These are phyloP conservation scores for Bocquillonia castaneifolia DNA, from an alignment of 441 rosid species.

Conservation along the genomic window DNA sequence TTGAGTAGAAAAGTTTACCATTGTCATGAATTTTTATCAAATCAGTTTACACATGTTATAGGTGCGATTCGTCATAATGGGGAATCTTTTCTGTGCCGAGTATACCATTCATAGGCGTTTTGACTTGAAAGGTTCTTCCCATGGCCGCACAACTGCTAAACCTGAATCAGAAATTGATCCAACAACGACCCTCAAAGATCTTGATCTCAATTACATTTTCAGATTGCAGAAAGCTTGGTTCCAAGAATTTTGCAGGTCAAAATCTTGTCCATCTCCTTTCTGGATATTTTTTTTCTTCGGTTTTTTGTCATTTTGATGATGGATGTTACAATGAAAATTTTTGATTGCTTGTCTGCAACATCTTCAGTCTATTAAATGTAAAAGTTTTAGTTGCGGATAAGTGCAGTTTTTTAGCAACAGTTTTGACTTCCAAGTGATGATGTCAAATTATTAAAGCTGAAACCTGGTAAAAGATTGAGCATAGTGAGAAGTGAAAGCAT, in stretches of 20 bases:
- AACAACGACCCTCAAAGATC: slow-evolving; percentile 87
- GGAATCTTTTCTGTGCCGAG: slow-evolving; percentile 80
- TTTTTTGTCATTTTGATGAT: background rate
- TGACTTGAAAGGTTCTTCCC: slow-evolving; percentile 95
- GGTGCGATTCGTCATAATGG: slow-evolving; percentile 95
- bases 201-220: slow-evolving; percentile 79
- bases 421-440: too few species aligned
- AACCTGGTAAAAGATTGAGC: too few species aligned
- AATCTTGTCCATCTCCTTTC: background rate
- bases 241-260: slow-evolving; percentile 88
- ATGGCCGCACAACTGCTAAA: slow-evolving; percentile 81
- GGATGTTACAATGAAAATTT: background rate
- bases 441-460: too few species aligned
- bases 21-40: slow-evolving; percentile 12
- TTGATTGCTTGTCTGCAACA: background rate
- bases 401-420: too few species aligned
- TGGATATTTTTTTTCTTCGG: background rate
- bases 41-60: slow-evolving; percentile 23
- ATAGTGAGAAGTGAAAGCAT: too few species aligned
- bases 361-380: background rate
- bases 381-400: background rate
- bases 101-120: slow-evolving; percentile 79
- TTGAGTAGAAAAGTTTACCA: background rate
- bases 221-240: slow-evolving; percentile 76
- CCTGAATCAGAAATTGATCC: slow-evolving; percentile 86